Evolutionary conservation across 352 stramenopile genomes (phyloP).

Genomic region (Phytopythium oedochilum): DNA sequence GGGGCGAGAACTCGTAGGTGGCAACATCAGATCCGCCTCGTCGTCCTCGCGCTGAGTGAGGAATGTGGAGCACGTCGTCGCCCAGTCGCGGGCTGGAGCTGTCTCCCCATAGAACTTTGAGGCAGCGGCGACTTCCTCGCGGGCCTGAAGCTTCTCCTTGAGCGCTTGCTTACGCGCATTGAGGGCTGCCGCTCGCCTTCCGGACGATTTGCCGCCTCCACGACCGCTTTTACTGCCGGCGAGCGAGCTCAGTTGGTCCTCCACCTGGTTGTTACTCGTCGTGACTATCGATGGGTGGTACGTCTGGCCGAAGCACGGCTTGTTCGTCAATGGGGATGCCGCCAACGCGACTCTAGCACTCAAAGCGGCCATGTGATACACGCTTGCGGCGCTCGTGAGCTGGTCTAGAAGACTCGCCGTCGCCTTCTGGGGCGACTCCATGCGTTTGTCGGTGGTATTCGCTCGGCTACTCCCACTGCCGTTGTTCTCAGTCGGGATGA

Average conservation of each 20-base stretch:
- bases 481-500: neutral
- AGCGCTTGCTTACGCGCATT: constrained; percentile 31
- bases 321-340: neutral
- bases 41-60: constrained; percentile 40
- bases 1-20: neutral
- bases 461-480: neutral
- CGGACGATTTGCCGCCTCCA: neutral
- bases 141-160: constrained; percentile 30
- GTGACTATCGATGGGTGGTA: neutral
- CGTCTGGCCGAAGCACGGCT: neutral
- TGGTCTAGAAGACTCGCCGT: neutral
- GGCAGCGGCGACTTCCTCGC: neutral
- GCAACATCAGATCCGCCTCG: constrained; percentile 9
- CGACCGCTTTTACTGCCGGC: neutral
- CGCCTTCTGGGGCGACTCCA: neutral
- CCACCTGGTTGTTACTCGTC: constrained; percentile 15
- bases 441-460: neutral
- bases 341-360: neutral
- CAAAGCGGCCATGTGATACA: neutral
- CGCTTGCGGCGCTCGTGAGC: neutral
- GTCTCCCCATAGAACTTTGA: neutral
- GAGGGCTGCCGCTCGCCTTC: constrained; percentile 1
- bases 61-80: constrained; percentile 21
- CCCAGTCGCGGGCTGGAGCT: neutral
- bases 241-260: constrained; percentile 6